Evolutionary conservation across 1,139 yeast species (phyloP).

Genomic region (Saccharomycopsis crataegensis): DNA sequence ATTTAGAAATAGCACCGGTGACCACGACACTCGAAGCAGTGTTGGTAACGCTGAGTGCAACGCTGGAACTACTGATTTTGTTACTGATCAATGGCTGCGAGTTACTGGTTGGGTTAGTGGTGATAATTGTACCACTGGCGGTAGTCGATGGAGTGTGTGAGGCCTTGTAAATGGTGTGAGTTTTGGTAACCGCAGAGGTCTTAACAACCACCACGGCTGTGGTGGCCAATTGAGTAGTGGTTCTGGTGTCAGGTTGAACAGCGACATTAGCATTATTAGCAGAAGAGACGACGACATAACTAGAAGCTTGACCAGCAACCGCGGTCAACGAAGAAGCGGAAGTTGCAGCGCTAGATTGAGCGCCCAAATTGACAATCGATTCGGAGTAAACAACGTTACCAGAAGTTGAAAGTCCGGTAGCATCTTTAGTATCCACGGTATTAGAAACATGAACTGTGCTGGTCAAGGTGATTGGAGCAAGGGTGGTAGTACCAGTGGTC

Average conservation of each 20-base stretch:
- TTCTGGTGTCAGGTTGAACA: background rate
- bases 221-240: background rate
- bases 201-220: constrained; percentile 1
- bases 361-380: background rate
- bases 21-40: background rate
- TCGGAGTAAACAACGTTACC: constrained; percentile 13
- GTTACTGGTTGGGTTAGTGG: constrained; percentile 20
- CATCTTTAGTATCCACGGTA: background rate
- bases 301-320: background rate
- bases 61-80: constrained; percentile 21
- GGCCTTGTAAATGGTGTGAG: constrained; percentile 24
- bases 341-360: background rate
- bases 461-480: constrained; percentile 1
- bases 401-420: constrained; percentile 5
- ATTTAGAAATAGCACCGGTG: background rate
- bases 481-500: background rate
- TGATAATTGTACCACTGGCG: constrained; percentile 21
- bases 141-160: constrained; percentile 20
- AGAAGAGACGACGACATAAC: background rate
- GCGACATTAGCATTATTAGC: background rate
- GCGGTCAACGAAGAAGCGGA: background rate
- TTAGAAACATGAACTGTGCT: background rate
- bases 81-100: constrained; percentile 25
- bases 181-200: constrained; percentile 23
- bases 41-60: constrained; percentile 13